phyloP scores from a whole-genome alignment of 2,329 filamentous ascomycete genomes.

The Diaporthe eres region DNA sequence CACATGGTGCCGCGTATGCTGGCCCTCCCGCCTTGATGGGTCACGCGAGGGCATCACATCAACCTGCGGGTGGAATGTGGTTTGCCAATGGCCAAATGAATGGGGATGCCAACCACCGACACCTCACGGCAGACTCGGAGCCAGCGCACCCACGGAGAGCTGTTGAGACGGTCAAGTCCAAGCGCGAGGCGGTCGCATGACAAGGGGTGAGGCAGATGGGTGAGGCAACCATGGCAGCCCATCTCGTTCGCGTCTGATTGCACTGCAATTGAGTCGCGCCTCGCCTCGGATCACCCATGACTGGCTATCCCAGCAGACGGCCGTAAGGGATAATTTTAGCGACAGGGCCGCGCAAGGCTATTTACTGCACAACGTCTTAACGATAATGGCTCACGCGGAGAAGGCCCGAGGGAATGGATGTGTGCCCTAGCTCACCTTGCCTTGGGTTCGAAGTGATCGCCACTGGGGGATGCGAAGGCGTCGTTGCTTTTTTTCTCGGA shows the following conservation, averaged over 20 bases:
- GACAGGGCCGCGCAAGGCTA: background rate
- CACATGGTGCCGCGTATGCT: slow-evolving; percentile 38
- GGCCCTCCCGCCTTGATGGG: slow-evolving; percentile 37
- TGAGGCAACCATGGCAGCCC: background rate
- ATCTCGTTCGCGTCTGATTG: slow-evolving; percentile 6
- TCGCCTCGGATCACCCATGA: background rate
- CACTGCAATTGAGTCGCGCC: background rate
- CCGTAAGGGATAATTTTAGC: background rate
- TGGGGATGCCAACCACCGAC: slow-evolving; percentile 37
- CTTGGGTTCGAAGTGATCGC: background rate
- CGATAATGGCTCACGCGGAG: background rate
- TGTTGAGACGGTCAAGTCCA: slow-evolving; percentile 31
- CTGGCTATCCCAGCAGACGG: background rate
- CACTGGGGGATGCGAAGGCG: slow-evolving; percentile 14
- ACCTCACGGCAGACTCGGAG: slow-evolving; percentile 35
- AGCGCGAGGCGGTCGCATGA: slow-evolving; percentile 37
- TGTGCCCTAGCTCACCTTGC: background rate
- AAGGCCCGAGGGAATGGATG: background rate
- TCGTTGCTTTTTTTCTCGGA: slow-evolving; percentile 32
- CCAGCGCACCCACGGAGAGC: slow-evolving; percentile 32
- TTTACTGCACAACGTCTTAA: background rate
- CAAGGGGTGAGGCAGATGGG: background rate
- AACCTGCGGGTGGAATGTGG: slow-evolving; percentile 34
- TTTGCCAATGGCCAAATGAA: slow-evolving; percentile 39
- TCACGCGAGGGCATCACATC: slow-evolving; percentile 36